Base-by-base conservation (phyloP, 129 eudicot genomes). In the Pittosporum tobira region DNA sequence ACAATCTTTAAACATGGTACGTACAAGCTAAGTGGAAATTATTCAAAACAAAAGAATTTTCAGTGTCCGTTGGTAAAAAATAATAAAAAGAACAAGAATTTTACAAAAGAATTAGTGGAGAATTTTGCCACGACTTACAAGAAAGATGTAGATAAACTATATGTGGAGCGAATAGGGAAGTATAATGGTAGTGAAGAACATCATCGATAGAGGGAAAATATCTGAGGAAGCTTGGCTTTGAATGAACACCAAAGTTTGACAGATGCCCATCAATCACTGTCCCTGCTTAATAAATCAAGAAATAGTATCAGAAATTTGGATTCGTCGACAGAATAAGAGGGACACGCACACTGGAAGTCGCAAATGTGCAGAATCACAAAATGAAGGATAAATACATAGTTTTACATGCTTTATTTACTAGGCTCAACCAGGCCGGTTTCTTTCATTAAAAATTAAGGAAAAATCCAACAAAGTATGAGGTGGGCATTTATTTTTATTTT, bases 241-340 rank as follows among this genome's bases (percentile, higher is more conserved):
- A 64, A 51, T 51, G 60, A 51, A 64, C 60, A 49, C 55, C 50
- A 50, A 20, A 13, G 48, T 36, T 51, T 51, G 16, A 38, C 12
- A 14, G 48, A 63, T 37, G 14, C 68, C 58, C 68, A 50, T 64
- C 69, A 64, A 64, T 64, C 69, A 50, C 36, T 64, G 5, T 64
- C 29, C 45, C 57, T 50, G 43, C 34, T 21, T 18, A 56, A 48
- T 46, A 11, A 44, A 61, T 44, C 52, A 60, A 53, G 13, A 53
- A 53, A 19, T 2, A 31, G 7, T 19, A 13, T 30, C 5, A 9
- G 19, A n/a, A 15, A 45, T 45, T 1, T 45, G 1, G 6, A 45
- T 18, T 45, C 22, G 49, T 45, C 22, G 19, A 45, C 11, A 40
- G 45, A 40, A 31, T n/a, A n/a, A n/a, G n/a, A n/a, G n/a, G n/a